Conservation (phyloP, 2,329 filamentous ascomycete species). For the Alternaria sp. region DNA sequence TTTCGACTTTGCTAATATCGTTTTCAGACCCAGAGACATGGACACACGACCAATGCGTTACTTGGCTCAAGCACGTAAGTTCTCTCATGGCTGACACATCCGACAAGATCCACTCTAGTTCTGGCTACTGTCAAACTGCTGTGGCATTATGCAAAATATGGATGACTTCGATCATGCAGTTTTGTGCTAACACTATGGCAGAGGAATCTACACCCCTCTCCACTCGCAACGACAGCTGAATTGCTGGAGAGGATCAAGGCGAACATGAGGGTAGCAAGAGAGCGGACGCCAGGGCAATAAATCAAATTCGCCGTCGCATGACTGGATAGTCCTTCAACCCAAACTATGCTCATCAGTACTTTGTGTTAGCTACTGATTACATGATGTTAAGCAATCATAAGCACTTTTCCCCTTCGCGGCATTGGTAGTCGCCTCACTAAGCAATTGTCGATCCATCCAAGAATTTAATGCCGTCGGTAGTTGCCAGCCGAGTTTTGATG, state of each 20-base stretch:
- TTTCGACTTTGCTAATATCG: background rate
- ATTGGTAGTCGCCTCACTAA: constrained; percentile 1
- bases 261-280: constrained; percentile 63
- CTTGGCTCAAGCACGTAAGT: constrained; percentile 83
- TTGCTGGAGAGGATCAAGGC: constrained; percentile 73
- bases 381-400: background rate
- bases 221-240: constrained; percentile 67
- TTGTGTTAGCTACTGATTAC: background rate
- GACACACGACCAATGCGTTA: constrained; percentile 79
- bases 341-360: background rate
- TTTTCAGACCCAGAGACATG: constrained; percentile 70
- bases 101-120: background rate
- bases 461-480: background rate
- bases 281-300: constrained; percentile 17
- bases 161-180: background rate
- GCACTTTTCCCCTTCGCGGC: background rate
- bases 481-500: background rate
- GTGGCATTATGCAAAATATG: background rate
- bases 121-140: background rate
- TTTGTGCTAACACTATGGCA: constrained; percentile 42
- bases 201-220: constrained; percentile 70
- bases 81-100: background rate
- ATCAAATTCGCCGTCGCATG: background rate
- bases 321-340: background rate
- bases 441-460: background rate